Base-by-base conservation (phyloP, 2,329 filamentous ascomycete species). In the Microdochium paspali region DNA sequence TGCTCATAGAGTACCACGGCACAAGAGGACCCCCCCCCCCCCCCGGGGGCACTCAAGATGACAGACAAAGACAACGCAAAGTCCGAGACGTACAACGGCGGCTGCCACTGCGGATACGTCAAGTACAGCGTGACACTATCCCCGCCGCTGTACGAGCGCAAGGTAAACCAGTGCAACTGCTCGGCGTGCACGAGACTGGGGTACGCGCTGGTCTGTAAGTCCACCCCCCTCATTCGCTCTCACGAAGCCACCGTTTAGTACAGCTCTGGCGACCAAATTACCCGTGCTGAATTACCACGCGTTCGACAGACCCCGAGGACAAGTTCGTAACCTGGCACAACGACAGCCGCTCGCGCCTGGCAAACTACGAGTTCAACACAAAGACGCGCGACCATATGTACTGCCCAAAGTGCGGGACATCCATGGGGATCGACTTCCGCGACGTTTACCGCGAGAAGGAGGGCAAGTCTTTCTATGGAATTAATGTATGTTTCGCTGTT, bases 51-150 rank as follows among this genome's bases (percentile, higher is more conserved):
- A 35, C 18, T 20, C 18, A 35, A 44, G 6, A 35, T 46, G 45
- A 40, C 21, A 43, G 6, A 56, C 26, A 13, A 7, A 13, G 26
- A 7, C 26, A 28, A 28, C 26, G 26, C 60, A 45, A 46, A 53
- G 3, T 63, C 57, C 43, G 58, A 53, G 44, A 72, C 67, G 1
- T 76, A 79, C 58, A 59, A 69, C 43, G 72, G 66, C 10, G 70
- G 68, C 47, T 79, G 74, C 52, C 74, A 79, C 56, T 79, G 76
- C 58, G 74, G 73, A 42, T 67, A 67, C 46, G 66, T 79, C 50
- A 61, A 67, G 50, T 72, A 76, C 54, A 64, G 66, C 13, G 62
- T 76, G 24, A 69, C 65, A 20, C 64, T 79, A 42, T 71, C 69
- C 25, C 73, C 74, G 23, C 68, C 72, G 24, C 62, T 78, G 24